phyloP scores from a whole-genome alignment of 768 basidiomycete species.

The Pleurotus tuber-regium region DNA sequence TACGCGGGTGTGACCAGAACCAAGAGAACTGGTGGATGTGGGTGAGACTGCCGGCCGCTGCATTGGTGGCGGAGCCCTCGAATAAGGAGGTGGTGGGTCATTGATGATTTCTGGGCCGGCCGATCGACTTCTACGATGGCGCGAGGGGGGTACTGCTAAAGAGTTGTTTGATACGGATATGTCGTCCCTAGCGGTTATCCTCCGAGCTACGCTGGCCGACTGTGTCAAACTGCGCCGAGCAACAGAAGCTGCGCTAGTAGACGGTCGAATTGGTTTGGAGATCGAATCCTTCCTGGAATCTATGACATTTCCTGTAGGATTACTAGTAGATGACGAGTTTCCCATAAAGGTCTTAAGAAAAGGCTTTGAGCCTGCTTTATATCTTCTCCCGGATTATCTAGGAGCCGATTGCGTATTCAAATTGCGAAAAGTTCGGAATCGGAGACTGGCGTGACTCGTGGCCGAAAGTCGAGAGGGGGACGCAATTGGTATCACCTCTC shows the following conservation, averaged over 20 bases:
- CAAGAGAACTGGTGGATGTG: background rate
- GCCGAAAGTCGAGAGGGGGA: no score
- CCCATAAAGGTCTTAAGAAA: slow-evolving; percentile 12
- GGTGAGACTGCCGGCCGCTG: background rate
- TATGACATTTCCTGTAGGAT: slow-evolving; percentile 1
- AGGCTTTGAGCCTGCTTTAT: no score
- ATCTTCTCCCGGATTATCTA: no score
- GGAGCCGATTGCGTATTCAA: background rate
- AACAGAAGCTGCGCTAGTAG: background rate
- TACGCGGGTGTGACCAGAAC: slow-evolving; percentile 7
- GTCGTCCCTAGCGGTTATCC: slow-evolving; percentile 1
- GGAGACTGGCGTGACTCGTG: background rate
- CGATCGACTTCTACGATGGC: slow-evolving; percentile 11
- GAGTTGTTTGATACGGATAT: background rate
- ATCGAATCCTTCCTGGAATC: background rate
- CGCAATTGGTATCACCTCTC: no score
- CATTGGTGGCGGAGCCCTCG: slow-evolving; percentile 1
- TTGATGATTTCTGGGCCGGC: background rate
- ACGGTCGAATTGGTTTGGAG: slow-evolving; percentile 4
- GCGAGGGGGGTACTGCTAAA: background rate
- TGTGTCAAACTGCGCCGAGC: background rate
- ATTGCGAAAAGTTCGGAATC: background rate
- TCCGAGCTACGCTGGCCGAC: background rate
- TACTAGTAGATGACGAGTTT: slow-evolving; percentile 11
- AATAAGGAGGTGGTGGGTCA: slow-evolving; percentile 11